Evolutionary conservation across 148 eudicot species (phyloP).

Genomic region (Heliosperma pusillum): DNA sequence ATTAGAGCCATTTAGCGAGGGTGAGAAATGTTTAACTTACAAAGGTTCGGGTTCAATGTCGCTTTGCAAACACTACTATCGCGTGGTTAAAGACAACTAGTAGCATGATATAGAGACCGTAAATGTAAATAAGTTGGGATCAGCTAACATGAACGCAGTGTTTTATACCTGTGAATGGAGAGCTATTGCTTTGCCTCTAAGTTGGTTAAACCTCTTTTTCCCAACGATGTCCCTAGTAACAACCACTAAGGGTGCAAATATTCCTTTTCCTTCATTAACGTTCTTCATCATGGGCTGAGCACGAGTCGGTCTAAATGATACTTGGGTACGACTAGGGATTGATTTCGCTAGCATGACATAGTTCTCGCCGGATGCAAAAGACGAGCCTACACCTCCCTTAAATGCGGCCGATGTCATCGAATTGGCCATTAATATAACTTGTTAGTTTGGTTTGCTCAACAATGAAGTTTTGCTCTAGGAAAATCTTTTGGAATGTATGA

Average conservation of each 20-base stretch:
- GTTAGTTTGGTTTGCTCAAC: background rate
- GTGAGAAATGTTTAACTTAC: no score
- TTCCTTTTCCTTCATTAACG: conserved; percentile 86
- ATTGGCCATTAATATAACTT: conserved; percentile 37
- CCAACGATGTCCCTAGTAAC: conserved; percentile 69
- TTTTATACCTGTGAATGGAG: conserved; percentile 85
- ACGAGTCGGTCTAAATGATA: conserved; percentile 41
- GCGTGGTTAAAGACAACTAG: no score
- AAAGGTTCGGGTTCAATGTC: no score
- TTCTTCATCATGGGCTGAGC: conserved; percentile 74
- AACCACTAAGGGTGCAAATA: conserved; percentile 83
- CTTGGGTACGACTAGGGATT: conserved; percentile 32
- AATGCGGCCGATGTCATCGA: conserved; percentile 34
- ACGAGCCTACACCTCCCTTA: conserved; percentile 31
- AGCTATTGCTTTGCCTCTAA: conserved; percentile 95
- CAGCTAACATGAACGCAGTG: background rate
- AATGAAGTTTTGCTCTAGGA: background rate
- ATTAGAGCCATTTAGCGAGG: no score
- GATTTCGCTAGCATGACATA: conserved; percentile 38
- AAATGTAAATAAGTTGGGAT: background rate
- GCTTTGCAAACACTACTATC: no score
- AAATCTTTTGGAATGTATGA: background rate
- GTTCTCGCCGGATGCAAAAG: conserved; percentile 64
- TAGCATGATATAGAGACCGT: no score
- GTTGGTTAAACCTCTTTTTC: conserved; percentile 84